Percentiles rank a stretch among this genome's conserved stretches.
phyloP scores from a whole-genome alignment of 164 flowering plant genomes.

The Santalum album region DNA sequence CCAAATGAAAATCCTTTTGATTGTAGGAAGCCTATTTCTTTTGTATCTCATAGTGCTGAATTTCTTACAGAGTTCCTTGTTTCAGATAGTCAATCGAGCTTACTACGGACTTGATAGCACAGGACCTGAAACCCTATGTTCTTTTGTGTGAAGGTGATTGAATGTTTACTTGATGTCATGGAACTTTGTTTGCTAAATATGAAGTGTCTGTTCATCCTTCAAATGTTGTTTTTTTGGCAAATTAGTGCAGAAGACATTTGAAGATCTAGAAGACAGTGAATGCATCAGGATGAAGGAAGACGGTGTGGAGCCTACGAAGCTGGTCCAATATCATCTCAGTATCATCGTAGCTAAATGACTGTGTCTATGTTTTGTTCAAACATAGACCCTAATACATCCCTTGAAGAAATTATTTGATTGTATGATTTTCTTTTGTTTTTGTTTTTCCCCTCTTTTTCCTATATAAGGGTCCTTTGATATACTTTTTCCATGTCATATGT shows the following conservation, averaged over 20 bases:
- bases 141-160: conserved; percentile 77
- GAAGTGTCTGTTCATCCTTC: conserved; percentile 2
- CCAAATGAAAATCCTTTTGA: background rate
- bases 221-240: conserved; percentile 28
- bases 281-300: conserved; percentile 77
- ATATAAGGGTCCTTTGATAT: no score
- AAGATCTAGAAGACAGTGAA: conserved; percentile 95
- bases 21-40: background rate
- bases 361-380: conserved; percentile 97
- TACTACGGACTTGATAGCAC: conserved; percentile 78
- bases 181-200: background rate
- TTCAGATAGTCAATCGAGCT: conserved; percentile 85
- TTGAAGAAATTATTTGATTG: conserved; percentile 57
- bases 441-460: background rate
- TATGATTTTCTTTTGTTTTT: background rate
- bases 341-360: conserved; percentile 86
- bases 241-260: conserved; percentile 78
- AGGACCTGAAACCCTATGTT: conserved; percentile 53
- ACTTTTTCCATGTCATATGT: background rate
- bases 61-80: conserved; percentile 3
- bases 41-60: background rate
- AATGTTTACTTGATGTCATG: conserved; percentile 1
- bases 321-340: conserved; percentile 92
- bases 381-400: conserved; percentile 77
- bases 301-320: conserved; percentile 67